Conservation (phyloP, 2,329 filamentous ascomycete species). For the Thyridium curvatum region DNA sequence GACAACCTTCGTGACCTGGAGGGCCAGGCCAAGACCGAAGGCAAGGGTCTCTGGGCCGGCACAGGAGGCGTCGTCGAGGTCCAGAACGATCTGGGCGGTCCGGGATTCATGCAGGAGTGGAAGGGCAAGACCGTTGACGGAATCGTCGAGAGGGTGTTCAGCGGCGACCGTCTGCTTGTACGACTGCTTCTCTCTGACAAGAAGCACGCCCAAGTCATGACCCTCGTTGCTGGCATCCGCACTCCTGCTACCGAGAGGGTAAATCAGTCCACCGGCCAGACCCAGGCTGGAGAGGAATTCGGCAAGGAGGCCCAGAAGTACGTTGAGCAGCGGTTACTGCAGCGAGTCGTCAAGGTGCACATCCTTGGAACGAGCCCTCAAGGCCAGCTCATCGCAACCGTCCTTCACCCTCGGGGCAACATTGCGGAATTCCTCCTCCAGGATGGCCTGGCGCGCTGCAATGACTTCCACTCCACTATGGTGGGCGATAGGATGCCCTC, state of each 20-base stretch:
- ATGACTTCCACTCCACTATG: slow-evolving; percentile 92
- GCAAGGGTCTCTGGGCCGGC: slow-evolving; percentile 75
- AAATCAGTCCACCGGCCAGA: slow-evolving; percentile 69
- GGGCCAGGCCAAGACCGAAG: slow-evolving; percentile 68
- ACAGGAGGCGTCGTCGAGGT: slow-evolving; percentile 64
- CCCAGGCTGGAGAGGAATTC: slow-evolving; percentile 79
- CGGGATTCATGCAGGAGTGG: slow-evolving; percentile 74
- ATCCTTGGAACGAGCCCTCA: slow-evolving; percentile 85
- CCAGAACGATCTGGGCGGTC: slow-evolving; percentile 72
- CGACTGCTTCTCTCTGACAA: slow-evolving; percentile 74
- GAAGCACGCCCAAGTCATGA: slow-evolving; percentile 83
- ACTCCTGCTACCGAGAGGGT: slow-evolving; percentile 84
- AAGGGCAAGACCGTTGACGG: slow-evolving; percentile 82
- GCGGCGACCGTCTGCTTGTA: slow-evolving; percentile 82
- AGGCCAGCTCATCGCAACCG: slow-evolving; percentile 79
- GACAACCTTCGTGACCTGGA: slow-evolving; percentile 75
- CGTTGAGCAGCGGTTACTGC: slow-evolving; percentile 78
- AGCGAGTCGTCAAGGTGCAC: slow-evolving; percentile 76
- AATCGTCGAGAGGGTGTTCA: slow-evolving; percentile 85
- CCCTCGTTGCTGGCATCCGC: slow-evolving; percentile 82
- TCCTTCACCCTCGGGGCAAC: slow-evolving; percentile 85
- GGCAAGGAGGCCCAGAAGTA: slow-evolving; percentile 86
- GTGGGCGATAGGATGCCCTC: slow-evolving; percentile 82
- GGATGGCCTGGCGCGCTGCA: slow-evolving; percentile 84
- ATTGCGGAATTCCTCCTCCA: slow-evolving; percentile 88